Percentiles rank a stretch among this genome's conserved stretches.
Evolutionary conservation across 192 early-diverging fungal species (phyloP).

Genomic region (Coemansia sp.): DNA sequence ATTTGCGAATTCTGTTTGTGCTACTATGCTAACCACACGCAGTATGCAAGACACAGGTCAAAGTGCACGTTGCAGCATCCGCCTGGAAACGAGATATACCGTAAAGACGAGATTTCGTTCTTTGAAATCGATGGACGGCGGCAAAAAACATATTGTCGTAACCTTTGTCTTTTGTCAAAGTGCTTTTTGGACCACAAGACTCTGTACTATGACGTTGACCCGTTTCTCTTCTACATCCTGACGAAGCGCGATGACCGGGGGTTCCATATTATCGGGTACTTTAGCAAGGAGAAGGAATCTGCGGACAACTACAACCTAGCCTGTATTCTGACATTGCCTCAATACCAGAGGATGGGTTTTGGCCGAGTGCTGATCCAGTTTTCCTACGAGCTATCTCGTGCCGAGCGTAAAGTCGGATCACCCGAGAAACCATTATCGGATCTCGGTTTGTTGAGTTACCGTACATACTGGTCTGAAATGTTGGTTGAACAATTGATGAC

Average conservation of each 20-base stretch:
- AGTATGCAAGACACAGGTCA: constrained; percentile 74
- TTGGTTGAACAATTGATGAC: constrained; percentile 74
- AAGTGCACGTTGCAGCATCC: constrained; percentile 93
- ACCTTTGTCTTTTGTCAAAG: constrained; percentile 94
- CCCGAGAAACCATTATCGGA: constrained; percentile 99
- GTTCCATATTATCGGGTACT: constrained; percentile 93
- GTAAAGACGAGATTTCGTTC: constrained; percentile 85
- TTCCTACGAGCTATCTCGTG: constrained; percentile 94
- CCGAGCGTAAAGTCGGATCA: constrained; percentile 89
- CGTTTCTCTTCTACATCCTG: constrained; percentile 97
- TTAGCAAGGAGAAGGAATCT: constrained; percentile 98
- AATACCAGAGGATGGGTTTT: constrained; percentile 94
- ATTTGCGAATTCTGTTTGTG: constrained; percentile 97
- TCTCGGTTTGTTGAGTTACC: constrained; percentile 89
- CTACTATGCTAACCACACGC: constrained; percentile 67
- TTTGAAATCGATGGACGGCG: constrained; percentile 98
- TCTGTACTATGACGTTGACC: constrained; percentile 97
- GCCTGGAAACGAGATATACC: constrained; percentile 99
- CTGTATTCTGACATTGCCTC: constrained; percentile 97
- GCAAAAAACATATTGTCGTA: constrained; percentile 90
- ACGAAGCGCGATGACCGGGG: constrained; percentile 82
- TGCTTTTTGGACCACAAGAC: constrained; percentile 99
- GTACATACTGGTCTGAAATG: constrained; percentile 92
- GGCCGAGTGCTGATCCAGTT: constrained; percentile 93
- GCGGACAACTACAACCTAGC: constrained; percentile 96